phyloP scores from a whole-genome alignment of 169 alveolate species.

The Eimeria praecox region DNA sequence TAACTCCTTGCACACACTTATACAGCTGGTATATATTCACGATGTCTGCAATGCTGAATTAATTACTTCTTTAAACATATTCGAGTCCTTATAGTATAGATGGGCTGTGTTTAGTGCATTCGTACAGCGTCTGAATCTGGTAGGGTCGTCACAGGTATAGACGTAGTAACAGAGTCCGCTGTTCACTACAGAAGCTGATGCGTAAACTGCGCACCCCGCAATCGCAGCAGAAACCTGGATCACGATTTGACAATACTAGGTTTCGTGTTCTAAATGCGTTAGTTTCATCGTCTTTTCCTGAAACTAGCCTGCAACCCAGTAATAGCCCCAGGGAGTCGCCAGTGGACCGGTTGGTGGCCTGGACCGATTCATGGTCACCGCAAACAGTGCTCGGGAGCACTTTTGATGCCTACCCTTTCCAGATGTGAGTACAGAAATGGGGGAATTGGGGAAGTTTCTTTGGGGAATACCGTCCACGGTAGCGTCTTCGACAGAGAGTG shows the following conservation, averaged over 20 bases:
- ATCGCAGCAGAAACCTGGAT: neutral
- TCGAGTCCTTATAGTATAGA: too few species aligned
- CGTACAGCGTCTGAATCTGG: too few species aligned
- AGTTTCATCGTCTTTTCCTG: neutral
- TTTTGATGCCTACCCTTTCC: neutral
- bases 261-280: neutral
- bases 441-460: neutral
- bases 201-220: neutral
- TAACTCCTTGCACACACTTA: too few species aligned
- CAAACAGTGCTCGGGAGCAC: neutral
- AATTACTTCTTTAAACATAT: too few species aligned
- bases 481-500: neutral
- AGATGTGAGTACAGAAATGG: neutral
- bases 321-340: neutral
- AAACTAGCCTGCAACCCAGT: neutral
- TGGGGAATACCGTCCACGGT: neutral
- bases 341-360: neutral
- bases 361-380: conserved; percentile 24
- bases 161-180: too few species aligned
- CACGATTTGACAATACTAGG: neutral
- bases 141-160: too few species aligned
- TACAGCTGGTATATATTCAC: too few species aligned
- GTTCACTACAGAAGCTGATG: neutral
- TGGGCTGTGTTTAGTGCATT: too few species aligned
- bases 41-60: too few species aligned